A percentile compares a stretch with the other conserved stretches of the same genome.
Conservation (phyloP, 169 alveolate species). For the Plasmodium gonderi region DNA sequence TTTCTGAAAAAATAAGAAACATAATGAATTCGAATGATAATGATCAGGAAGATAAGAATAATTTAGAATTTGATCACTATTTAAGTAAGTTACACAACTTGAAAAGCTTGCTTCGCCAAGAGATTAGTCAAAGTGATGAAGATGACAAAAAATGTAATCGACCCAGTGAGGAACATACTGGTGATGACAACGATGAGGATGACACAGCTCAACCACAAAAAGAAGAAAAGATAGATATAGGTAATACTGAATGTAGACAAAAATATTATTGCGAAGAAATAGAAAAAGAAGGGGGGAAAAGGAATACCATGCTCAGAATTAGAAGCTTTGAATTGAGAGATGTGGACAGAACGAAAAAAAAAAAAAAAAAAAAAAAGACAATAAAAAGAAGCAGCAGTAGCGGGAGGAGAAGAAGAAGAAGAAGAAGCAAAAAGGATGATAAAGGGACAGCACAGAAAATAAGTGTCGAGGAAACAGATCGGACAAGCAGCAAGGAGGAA, state of each 20-base stretch:
- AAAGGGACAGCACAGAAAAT: background rate
- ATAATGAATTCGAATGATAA: background rate
- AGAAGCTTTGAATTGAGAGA: background rate
- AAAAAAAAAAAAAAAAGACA: background rate
- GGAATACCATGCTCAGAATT: background rate
- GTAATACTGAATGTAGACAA: background rate
- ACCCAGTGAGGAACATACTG: background rate
- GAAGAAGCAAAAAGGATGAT: background rate
- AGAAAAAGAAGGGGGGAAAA: background rate
- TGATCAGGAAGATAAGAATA: constrained; percentile 20
- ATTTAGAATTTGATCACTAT: constrained; percentile 33
- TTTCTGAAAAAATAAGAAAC: background rate
- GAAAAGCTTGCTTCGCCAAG: constrained; percentile 32
- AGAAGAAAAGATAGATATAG: background rate
- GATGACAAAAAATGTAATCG: background rate
- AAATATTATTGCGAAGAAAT: background rate
- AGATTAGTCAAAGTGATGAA: constrained; percentile 5
- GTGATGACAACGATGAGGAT: background rate
- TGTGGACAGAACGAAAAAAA: background rate
- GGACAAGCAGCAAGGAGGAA: background rate
- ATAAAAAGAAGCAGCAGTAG: background rate
- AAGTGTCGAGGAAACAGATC: background rate
- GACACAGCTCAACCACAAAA: background rate
- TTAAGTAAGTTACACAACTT: constrained; percentile 31
- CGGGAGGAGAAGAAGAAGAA: background rate